A percentile compares a stretch with the other conserved stretches of the same genome.
phyloP scores from a whole-genome alignment of 2,329 filamentous ascomycete species.

The Sphaceloma murrayae region DNA sequence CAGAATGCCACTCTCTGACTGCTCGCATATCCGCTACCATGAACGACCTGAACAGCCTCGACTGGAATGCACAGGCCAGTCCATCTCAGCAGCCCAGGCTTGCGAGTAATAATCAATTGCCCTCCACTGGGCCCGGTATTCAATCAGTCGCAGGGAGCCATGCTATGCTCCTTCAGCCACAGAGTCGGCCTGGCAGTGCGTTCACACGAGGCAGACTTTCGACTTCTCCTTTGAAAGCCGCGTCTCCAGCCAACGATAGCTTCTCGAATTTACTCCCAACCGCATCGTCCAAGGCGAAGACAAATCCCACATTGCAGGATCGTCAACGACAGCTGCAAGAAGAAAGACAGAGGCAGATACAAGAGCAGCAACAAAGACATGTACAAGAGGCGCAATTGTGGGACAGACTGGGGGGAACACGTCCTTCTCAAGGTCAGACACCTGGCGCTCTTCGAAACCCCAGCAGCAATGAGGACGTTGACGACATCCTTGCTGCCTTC shows the following conservation, averaged over 20 bases:
- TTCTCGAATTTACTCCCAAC: constrained; percentile 68
- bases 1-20: no score
- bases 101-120: constrained; percentile 24
- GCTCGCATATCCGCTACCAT: no score
- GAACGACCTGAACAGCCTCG: constrained; percentile 42
- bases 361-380: constrained; percentile 54
- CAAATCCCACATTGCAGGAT: constrained; percentile 59
- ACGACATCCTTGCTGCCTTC: constrained; percentile 54
- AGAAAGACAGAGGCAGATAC: constrained; percentile 67
- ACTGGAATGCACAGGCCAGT: constrained; percentile 31
- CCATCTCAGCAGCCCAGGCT: constrained; percentile 14
- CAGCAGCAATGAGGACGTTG: constrained; percentile 35
- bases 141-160: constrained; percentile 24
- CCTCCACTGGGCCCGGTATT: constrained; percentile 25
- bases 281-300: constrained; percentile 49
- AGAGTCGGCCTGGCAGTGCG: constrained; percentile 34
- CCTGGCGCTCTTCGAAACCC: constrained; percentile 3
- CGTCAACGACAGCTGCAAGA: constrained; percentile 63
- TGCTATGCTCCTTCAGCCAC: constrained; percentile 23
- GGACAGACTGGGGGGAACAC: constrained; percentile 23
- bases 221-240: constrained; percentile 44
- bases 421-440: background rate
- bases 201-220: constrained; percentile 29
- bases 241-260: constrained; percentile 52
- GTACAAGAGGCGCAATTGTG: constrained; percentile 23